Base-by-base conservation (phyloP, 345 rosid genomes). In the Clarkia xantiana region DNA sequence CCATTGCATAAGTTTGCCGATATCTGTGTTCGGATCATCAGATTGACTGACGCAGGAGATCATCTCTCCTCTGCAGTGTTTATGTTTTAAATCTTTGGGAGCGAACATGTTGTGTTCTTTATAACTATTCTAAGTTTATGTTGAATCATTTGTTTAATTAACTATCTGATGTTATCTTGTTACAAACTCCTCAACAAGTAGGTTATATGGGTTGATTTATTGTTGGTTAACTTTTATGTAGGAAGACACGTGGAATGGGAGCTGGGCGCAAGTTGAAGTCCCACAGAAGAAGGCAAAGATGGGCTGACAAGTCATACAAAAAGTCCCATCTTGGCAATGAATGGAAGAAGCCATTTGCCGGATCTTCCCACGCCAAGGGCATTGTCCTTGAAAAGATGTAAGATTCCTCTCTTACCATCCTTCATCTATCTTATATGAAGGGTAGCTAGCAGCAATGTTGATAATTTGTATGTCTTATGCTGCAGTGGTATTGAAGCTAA, bases 271-370 rank as follows among this genome's bases (percentile, higher is more conserved):
- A 89, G 83, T 77, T 89, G 69, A 76, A 71, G 66, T 29, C 36
- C 36, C 36, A 29, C 36, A 29, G 36, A 29, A 29, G 36, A 10
- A 29, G 36, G 36, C 36, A 90, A 56, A 82, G 86, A 76, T 90
- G 97, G 97, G 86, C 97, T 0, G 95, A 90, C 65, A 90, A 86
- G 74, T 14, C 80, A n/a, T 85, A 82, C 77, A 89, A 85, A 71
- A 89, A 85, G 53, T 80, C 94, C 36, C 69, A 82, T 52, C 86
- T 69, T 12, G 97, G 97, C 0, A 89, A 89, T 16, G 94, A 89
- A 48, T 85, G 90, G 94, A 89, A 89, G 79, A 82, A 82, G 56
- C 91, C 91, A 11, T 82, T 82, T 36, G 81, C 91, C 14, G 86
- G 91, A 41, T 82, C 91, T n/a, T 82, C 91, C 34, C 91, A 82